Conservation (phyloP, 192 early-diverging fungal species). For the Gamsiella multidivaricata region DNA sequence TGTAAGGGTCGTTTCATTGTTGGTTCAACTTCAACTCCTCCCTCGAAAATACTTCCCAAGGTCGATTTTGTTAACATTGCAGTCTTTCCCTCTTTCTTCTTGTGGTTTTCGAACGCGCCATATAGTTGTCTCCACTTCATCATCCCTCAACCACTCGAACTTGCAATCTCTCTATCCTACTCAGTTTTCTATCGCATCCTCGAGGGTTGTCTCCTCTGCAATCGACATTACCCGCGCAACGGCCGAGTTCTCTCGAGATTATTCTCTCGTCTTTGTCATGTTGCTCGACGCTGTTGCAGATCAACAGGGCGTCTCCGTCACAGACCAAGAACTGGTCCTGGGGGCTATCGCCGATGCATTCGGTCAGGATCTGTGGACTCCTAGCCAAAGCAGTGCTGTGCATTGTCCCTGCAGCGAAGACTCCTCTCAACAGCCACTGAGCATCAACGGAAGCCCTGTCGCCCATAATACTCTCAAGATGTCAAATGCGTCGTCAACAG, state of each 20-base stretch:
- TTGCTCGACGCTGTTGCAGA: background rate
- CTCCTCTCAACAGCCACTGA: background rate
- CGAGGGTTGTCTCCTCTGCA: slow-evolving; percentile 21
- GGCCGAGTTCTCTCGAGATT: slow-evolving; percentile 44
- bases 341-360: slow-evolving; percentile 44
- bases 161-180: slow-evolving; percentile 1
- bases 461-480: background rate
- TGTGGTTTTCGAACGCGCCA: too few relatives aligned
- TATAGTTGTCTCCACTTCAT: slow-evolving; percentile 21
- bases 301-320: background rate
- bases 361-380: slow-evolving; percentile 34
- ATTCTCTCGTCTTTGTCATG: slow-evolving; percentile 49
- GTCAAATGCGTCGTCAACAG: background rate
- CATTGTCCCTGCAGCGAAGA: slow-evolving; percentile 15
- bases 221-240: slow-evolving; percentile 40
- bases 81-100: background rate
- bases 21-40: background rate
- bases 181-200: slow-evolving; percentile 14
- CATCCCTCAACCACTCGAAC: background rate
- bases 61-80: too few relatives aligned
- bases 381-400: background rate
- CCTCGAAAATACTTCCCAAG: too few relatives aligned
- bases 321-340: slow-evolving; percentile 26
- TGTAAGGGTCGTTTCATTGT: slow-evolving; percentile 8
- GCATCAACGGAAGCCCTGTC: background rate